These are phyloP conservation scores for Ballota nigra DNA, from an alignment of 257 asterid genomes.

Conservation along the genomic window DNA sequence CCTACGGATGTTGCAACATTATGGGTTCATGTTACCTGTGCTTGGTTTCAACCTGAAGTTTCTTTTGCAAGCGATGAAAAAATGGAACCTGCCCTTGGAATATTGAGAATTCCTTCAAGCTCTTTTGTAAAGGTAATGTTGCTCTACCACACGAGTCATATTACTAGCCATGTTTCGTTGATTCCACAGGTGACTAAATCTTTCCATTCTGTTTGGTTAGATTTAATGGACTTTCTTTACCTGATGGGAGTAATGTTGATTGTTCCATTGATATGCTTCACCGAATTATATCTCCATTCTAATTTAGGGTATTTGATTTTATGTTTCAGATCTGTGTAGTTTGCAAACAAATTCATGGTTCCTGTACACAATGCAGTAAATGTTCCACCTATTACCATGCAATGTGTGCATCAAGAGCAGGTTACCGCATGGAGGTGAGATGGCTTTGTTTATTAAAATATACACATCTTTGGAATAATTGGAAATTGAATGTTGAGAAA, in stretches of 20 bases:
- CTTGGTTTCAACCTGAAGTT: conserved; percentile 99
- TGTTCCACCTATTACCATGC: conserved; percentile 97
- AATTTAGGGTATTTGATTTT: neutral
- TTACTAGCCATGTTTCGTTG: neutral
- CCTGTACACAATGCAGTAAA: conserved; percentile 94
- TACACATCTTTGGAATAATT: neutral
- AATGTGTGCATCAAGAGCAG: conserved; percentile 94
- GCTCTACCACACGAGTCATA: conserved; percentile 4
- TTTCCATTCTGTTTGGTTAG: conserved; percentile 10
- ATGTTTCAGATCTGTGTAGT: conserved; percentile 88
- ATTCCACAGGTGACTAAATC: neutral
- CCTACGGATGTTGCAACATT: conserved; percentile 82
- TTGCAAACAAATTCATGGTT: conserved; percentile 99
- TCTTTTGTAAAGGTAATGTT: conserved; percentile 79
- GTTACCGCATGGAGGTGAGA: conserved; percentile 97
- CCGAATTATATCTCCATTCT: conserved; percentile 15
- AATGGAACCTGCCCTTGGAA: conserved; percentile 99
- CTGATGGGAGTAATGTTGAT: conserved; percentile 1
- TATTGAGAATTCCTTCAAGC: conserved; percentile 86
- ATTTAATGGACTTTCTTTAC: neutral
- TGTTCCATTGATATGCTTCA: conserved; percentile 13
- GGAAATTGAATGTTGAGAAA: conserved; percentile 5
- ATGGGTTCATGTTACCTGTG: conserved; percentile 99
- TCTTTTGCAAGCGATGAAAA: conserved; percentile 87
- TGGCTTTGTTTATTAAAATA: conserved; percentile 14